Evolutionary conservation across 169 alveolate species (phyloP).

Genomic region (Plasmodium adleri): DNA sequence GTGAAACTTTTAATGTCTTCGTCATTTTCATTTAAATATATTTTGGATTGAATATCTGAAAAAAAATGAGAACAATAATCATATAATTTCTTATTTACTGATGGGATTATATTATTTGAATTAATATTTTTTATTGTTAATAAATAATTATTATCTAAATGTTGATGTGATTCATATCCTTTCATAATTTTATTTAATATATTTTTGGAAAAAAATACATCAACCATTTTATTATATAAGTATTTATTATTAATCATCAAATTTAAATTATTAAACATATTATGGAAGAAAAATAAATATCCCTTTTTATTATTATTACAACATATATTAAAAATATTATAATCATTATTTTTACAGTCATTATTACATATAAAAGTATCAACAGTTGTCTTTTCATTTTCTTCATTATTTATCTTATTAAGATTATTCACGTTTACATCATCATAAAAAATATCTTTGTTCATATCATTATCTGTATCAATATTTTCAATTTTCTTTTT

Average conservation of each 20-base stretch:
- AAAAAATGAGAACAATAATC: slow-evolving; percentile 71
- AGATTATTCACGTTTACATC: not conserved
- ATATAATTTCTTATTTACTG: slow-evolving; percentile 50
- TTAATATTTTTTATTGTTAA: slow-evolving; percentile 58
- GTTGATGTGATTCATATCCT: slow-evolving; percentile 65
- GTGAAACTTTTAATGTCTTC: slow-evolving; percentile 50
- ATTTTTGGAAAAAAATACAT: slow-evolving; percentile 21
- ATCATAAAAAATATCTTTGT: not conserved
- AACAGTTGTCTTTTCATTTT: not conserved
- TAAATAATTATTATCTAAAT: slow-evolving; percentile 64
- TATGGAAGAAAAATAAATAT: slow-evolving; percentile 13
- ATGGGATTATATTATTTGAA: slow-evolving; percentile 28
- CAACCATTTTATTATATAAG: slow-evolving; percentile 35
- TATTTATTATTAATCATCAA: slow-evolving; percentile 19
- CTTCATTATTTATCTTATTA: not conserved
- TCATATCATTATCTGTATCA: not conserved
- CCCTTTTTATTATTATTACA: slow-evolving; percentile 1
- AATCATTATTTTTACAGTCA: not conserved
- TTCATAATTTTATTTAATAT: slow-evolving; percentile 35
- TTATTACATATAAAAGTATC: not conserved
- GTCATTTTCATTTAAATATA: slow-evolving; percentile 74
- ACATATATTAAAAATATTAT: not conserved
- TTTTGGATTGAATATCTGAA: slow-evolving; percentile 57
- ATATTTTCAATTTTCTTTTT: not conserved
- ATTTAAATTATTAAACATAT: slow-evolving; percentile 22